A percentile compares a stretch with the other conserved stretches of the same genome.
phyloP scores from a whole-genome alignment of 257 asterid genomes.

The Datura wrightii region DNA sequence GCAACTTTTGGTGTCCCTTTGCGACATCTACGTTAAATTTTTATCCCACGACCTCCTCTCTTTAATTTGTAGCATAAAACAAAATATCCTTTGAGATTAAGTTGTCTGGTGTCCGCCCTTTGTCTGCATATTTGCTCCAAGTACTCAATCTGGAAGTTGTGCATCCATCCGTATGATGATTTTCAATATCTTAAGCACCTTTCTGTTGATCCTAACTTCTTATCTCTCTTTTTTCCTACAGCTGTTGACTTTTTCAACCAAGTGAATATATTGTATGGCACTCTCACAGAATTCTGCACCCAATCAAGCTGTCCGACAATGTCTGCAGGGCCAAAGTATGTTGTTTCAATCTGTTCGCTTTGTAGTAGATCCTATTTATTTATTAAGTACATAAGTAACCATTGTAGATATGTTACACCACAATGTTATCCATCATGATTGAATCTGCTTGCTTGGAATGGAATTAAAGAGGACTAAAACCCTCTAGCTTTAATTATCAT shows the following conservation, averaged over 20 bases:
- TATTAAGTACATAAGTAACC: neutral
- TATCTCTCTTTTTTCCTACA: slow-evolving; percentile 35
- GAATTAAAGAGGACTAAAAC: slow-evolving; percentile 9
- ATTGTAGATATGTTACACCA: neutral
- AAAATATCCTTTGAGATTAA: neutral
- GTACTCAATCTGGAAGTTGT: neutral
- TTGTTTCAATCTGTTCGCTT: slow-evolving; percentile 24
- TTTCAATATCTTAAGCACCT: slow-evolving; percentile 37
- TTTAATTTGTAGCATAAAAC: neutral
- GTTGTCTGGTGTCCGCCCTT: neutral
- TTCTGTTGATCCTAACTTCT: slow-evolving; percentile 10
- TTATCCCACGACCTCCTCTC: neutral
- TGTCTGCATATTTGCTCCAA: neutral
- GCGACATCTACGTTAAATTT: neutral
- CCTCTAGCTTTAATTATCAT: neutral
- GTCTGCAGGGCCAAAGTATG: slow-evolving; percentile 97
- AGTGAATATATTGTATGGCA: slow-evolving; percentile 90
- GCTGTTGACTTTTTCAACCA: slow-evolving; percentile 96
- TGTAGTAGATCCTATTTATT: neutral
- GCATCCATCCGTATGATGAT: slow-evolving; percentile 1
- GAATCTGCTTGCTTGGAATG: neutral
- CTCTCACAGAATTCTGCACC: slow-evolving; percentile 93
- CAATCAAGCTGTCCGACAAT: slow-evolving; percentile 87
- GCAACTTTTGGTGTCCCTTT: neutral
- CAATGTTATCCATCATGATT: neutral